Base-by-base conservation (phyloP, 2,329 filamentous ascomycete genomes). In the Verticillium zaregamsianum region DNA sequence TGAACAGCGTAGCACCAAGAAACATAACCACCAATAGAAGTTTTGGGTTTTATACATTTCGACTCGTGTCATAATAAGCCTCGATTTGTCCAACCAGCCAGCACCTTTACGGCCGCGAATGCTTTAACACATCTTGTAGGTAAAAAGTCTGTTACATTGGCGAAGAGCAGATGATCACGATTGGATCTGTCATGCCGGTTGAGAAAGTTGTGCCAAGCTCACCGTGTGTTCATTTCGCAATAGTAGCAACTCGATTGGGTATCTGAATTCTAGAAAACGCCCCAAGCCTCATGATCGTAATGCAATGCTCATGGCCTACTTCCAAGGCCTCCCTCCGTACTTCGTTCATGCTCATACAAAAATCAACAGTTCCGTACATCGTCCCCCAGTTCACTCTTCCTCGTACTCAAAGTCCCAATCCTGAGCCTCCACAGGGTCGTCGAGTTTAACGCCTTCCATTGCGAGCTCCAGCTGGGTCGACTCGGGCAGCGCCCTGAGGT, bases 341-440 rank as follows among this genome's bases (percentile, higher is more conserved):
- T 8, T 14, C 40, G 12, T 49, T n/a, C 40, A 25, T 17, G 5
- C 23, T 23, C 45, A 52, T 52, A 20, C 20, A 52, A 14, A 49
- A 20, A 49, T 20, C 6, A 49, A 23, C 11, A 25, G 23, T 5
- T 9, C 9, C 45, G 23, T 52, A 55, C 25, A 33, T n/a, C 25
- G 14, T 20, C 32, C 12, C 9, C 15, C 1, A 7, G 14, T 55
- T 55, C 31, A 58, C 49, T 59, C 57, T 28, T 77, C 74, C 58
- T 76, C 73, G 59, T 74, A 75, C 1, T 23, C 59, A 62, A 75
- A 71, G 2, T 68, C 70, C 71, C 72, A 76, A n/a, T 73, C 72
- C 55, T 73, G 67, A 17, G 67, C 73, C 23, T 67, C 63, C 5
- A 75, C 66, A 1, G 63, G 70, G 8, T 66, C 64, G 23, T 65